Evolutionary conservation across 352 stramenopile species (phyloP), one percentile per base, ranked within the genome.

Genomic region (Elongisporangium anandrum): DNA sequence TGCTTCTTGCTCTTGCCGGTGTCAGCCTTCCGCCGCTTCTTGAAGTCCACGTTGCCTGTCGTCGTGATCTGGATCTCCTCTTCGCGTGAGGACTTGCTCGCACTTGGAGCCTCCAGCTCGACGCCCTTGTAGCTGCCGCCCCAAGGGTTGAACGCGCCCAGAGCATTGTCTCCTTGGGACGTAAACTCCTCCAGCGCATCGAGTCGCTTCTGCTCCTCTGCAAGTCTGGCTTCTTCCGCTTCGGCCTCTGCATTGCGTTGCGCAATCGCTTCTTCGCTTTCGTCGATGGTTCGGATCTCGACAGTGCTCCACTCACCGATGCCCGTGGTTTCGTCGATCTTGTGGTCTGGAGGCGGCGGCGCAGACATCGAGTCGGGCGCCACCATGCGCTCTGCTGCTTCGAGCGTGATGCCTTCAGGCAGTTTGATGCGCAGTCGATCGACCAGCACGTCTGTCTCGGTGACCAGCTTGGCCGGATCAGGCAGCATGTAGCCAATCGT

Each of bases 291-390:
- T 9, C 70, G 71, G 26, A 95, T 77, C 52, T 77, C 71, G 3
- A 95, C 82, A 2, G 81, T 94, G 52, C 66, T 91, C 86, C 86
- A 95, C 53, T 88, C 79, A 34, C 86, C 81, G 74, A 94, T 94
- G 10, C 84, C 86, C 0, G 86, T 92, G 4, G 76, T 79, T 61
- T 89, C 75, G 29, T 93, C 78, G 21, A 92, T 81, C 47, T 45
- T 45, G 34, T 45, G 34, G 34, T 45, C 34, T 7, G 62, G 50
- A 9, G 82, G 60, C 54, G 53, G 34, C 53, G 60, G 19, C 17
- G 54, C 20, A 2, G 29, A 39, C 22, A 47, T 55, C 45, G 56
- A 41, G 45, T 70, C 59, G 38, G 52, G 71, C 7, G 77, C 68
- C 48, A 90, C 68, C 73, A 90, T 87, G 48, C 74, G 75, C 60